These are phyloP conservation scores for Cicer bijugum DNA, from an alignment of 306 rosid species.

Conservation along the genomic window DNA sequence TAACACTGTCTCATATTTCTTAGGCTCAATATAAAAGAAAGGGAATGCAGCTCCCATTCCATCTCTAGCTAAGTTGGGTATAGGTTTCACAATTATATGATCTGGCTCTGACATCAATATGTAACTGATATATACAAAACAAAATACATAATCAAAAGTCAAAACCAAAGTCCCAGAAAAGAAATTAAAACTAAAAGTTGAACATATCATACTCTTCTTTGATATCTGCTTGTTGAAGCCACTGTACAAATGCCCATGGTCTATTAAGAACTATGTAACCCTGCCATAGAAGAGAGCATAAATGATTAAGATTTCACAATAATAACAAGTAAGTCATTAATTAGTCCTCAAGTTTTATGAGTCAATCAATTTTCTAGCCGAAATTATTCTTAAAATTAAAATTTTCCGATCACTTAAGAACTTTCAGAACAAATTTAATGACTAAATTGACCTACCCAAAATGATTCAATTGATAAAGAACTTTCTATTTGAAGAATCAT, in stretches of 20 bases:
- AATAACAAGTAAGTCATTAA: background rate
- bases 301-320: conserved; percentile 9
- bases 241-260: conserved; percentile 99
- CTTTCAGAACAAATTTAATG: background rate
- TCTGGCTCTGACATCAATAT: conserved; percentile 96
- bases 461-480: background rate
- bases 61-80: conserved; percentile 86
- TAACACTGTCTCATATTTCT: conserved; percentile 71
- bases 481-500: background rate
- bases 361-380: background rate
- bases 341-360: background rate
- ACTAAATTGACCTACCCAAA: background rate
- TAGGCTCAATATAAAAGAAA: conserved; percentile 95
- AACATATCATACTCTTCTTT: conserved; percentile 82
- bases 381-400: background rate
- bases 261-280: conserved; percentile 98
- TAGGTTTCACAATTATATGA: conserved; percentile 93
- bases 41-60: conserved; percentile 96
- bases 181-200: conserved; percentile 32
- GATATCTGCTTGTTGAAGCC: conserved; percentile 91
- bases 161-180: conserved; percentile 36
- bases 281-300: conserved; percentile 51
- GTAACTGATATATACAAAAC: conserved; percentile 58
- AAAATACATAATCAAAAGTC: conserved; percentile 31
- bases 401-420: background rate